Percentiles rank a stretch among this genome's conserved stretches.
Conservation (phyloP, 1,139 yeast genomes). For the Scheffersomyces illinoinensis region DNA sequence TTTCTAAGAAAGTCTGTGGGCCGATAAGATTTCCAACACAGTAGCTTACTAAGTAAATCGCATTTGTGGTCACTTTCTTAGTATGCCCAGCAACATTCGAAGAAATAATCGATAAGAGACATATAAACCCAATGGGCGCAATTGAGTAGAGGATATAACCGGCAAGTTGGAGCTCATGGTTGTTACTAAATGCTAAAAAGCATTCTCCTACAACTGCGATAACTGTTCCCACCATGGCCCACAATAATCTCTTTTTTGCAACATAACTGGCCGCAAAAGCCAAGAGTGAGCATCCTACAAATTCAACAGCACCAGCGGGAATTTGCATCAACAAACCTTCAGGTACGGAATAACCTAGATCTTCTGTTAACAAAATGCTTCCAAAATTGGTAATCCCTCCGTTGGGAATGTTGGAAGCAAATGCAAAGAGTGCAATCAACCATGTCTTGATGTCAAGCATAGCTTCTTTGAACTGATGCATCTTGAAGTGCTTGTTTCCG, state of each 20-base stretch:
- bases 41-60: constrained; percentile 59
- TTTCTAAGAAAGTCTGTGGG: constrained; percentile 62
- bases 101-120: constrained; percentile 48
- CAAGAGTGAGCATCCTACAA: constrained; percentile 39
- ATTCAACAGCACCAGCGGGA: constrained; percentile 43
- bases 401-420: constrained; percentile 49
- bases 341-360: constrained; percentile 43
- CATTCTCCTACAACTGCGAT: constrained; percentile 42
- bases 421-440: constrained; percentile 40
- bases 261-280: constrained; percentile 12
- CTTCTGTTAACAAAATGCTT: constrained; percentile 43
- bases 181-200: constrained; percentile 48
- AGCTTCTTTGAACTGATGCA: constrained; percentile 56
- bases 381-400: constrained; percentile 56
- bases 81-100: constrained; percentile 73
- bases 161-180: constrained; percentile 7
- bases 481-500: constrained; percentile 55
- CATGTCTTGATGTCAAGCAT: constrained; percentile 46
- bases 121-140: constrained; percentile 46
- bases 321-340: constrained; percentile 36
- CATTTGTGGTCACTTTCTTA: constrained; percentile 62
- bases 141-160: constrained; percentile 15
- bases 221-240: constrained; percentile 42
- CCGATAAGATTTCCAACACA: constrained; percentile 72
- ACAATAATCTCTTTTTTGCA: constrained; percentile 28